Evolutionary conservation across 2,329 filamentous ascomycete genomes (phyloP).

Genomic region (Colletotrichum sidae): DNA sequence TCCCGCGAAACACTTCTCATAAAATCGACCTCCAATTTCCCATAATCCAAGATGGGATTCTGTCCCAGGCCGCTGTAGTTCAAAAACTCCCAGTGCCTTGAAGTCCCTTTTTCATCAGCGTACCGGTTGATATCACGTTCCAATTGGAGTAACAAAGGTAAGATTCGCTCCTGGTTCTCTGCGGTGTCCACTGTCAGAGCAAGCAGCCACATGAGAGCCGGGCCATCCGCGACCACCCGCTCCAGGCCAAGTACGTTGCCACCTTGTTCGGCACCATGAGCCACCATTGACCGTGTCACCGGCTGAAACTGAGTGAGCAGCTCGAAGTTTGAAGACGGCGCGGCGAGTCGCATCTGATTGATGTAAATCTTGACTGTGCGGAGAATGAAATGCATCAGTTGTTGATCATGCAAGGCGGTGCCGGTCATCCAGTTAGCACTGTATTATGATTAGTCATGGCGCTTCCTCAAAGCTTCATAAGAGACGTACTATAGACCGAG

Average conservation of each 20-base stretch:
- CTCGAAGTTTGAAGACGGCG: constrained; percentile 40
- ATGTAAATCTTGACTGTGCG: constrained; percentile 44
- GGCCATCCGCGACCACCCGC: constrained; percentile 48
- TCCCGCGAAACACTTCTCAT: too few species aligned
- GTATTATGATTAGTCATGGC: background rate
- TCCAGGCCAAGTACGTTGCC: constrained; percentile 50
- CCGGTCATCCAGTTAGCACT: constrained; percentile 48
- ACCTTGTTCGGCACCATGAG: constrained; percentile 40
- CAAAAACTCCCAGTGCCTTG: constrained; percentile 53
- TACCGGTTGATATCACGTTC: constrained; percentile 62
- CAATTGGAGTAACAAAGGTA: constrained; percentile 66
- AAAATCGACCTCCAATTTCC: constrained; percentile 48
- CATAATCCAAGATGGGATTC: constrained; percentile 52
- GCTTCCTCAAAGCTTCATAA: background rate
- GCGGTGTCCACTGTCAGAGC: constrained; percentile 53
- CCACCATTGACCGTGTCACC: constrained; percentile 45
- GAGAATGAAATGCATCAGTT: constrained; percentile 46
- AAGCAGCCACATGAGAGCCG: constrained; percentile 50
- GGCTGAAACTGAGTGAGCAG: constrained; percentile 42
- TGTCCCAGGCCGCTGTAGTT: constrained; percentile 57
- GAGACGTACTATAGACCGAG: constrained; percentile 41
- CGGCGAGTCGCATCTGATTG: constrained; percentile 42
- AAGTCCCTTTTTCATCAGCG: constrained; percentile 43
- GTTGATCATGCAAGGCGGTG: constrained; percentile 42
- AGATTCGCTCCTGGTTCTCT: constrained; percentile 48